These are phyloP conservation scores for Pseudopithomyces chartarum DNA, from an alignment of 2,329 filamentous ascomycete species.

Conservation along the genomic window DNA sequence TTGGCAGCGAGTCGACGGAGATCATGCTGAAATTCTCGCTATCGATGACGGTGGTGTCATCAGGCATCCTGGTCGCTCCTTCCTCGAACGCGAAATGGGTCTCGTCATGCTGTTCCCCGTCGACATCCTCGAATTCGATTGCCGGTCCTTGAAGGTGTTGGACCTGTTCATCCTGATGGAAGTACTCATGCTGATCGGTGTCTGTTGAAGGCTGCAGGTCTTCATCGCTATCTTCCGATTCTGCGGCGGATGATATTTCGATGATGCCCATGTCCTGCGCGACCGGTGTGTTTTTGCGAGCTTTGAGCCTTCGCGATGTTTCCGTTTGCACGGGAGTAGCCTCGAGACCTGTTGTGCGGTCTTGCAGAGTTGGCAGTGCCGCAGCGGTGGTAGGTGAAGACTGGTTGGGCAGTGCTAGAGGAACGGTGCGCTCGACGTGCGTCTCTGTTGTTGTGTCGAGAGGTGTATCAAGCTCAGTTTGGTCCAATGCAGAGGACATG, in stretches of 20 bases:
- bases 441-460: not conserved
- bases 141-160: not conserved
- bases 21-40: conserved; percentile 59
- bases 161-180: not conserved
- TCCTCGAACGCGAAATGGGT: conserved; percentile 37
- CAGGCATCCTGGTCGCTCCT: conserved; percentile 40
- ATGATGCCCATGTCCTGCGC: conserved; percentile 22
- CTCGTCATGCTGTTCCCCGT: conserved; percentile 24
- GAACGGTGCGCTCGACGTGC: conserved; percentile 6
- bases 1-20: conserved; percentile 53
- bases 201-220: conserved; percentile 8
- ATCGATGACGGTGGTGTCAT: conserved; percentile 53
- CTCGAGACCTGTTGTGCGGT: conserved; percentile 10
- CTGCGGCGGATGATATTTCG: conserved; percentile 25
- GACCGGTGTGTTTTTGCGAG: conserved; percentile 35
- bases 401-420: not conserved
- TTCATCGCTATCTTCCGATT: conserved; percentile 18
- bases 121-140: conserved; percentile 12
- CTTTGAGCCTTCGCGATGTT: conserved; percentile 21
- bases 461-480: not conserved
- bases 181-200: not conserved
- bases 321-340: conserved; percentile 24
- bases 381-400: not conserved
- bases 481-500: not conserved
- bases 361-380: not conserved